A percentile compares a stretch with the other conserved stretches of the same genome.
phyloP scores from a whole-genome alignment of 192 early-diverging fungal genomes.

The Bifiguratus adelaidae region DNA sequence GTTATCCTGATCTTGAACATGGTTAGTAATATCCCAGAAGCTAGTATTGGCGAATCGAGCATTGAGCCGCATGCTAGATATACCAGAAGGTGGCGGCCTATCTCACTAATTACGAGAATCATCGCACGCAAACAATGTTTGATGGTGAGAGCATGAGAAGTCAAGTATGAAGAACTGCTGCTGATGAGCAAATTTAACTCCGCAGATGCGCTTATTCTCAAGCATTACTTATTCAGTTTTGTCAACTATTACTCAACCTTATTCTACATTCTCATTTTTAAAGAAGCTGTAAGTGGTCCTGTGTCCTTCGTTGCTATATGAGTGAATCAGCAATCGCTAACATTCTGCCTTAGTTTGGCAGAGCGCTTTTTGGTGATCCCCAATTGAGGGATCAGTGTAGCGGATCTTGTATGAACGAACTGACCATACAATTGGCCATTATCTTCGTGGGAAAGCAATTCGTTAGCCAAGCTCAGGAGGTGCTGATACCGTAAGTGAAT shows the following conservation, averaged over 20 bases:
- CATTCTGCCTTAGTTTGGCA: background rate
- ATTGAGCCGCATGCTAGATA: conserved; percentile 12
- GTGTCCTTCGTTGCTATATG: background rate
- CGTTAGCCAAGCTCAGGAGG: conserved; percentile 31
- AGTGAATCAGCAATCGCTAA: background rate
- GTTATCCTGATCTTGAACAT: conserved; percentile 42
- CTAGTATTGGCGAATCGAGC: conserved; percentile 10
- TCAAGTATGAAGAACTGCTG: background rate
- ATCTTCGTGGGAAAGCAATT: conserved; percentile 48
- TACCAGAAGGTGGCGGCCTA: conserved; percentile 13
- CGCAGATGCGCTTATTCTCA: conserved; percentile 39
- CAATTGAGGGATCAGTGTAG: conserved; percentile 2
- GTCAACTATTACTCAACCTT: conserved; percentile 52
- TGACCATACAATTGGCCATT: conserved; percentile 49
- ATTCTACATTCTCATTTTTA: conserved; percentile 47
- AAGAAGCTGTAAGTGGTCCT: conserved; percentile 12
- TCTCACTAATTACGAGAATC: conserved; percentile 36
- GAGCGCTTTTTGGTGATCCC: background rate
- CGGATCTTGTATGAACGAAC: conserved; percentile 32
- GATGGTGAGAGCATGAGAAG: conserved; percentile 19
- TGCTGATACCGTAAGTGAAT: conserved; percentile 27
- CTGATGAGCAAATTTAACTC: too few relatives aligned
- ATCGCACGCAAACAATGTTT: conserved; percentile 22
- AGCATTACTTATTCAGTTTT: conserved; percentile 47
- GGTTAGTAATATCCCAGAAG: conserved; percentile 12